Base-by-base conservation (phyloP, 805 yeast genomes). In the Lipomyces chichibuensis region DNA sequence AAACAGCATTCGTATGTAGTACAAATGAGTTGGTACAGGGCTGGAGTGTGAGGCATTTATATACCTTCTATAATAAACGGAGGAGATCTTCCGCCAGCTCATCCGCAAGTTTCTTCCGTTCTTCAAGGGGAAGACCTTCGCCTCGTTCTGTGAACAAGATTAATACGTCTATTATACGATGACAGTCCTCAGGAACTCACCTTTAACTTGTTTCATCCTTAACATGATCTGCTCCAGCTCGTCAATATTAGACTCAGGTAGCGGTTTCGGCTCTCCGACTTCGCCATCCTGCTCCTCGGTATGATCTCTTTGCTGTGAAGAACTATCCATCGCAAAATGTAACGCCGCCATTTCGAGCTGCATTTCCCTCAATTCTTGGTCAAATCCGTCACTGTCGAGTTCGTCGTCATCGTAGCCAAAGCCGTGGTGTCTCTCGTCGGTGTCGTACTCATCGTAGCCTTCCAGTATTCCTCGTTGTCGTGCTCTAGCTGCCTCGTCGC, bases 1-100 rank as follows among this genome's bases (percentile, higher is more conserved):
- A 23, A 7, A 17, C 23, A 43, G 49, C 20, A 43, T 43, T 43
- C 49, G 49, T 0, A n/a, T 52, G 14, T 11, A 37, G 37, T 25
- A 20, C 35, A 32, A 17, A 43, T n/a, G 3, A 37, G n/a, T 0
- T 17, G 14, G 20, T 17, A 17, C 9, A n/a, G 43, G 17, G 43
- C 43, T 14, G 43, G 17, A 14, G 14, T 11, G 43, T 11, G 4
- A 59, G 2, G 6, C 13, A 14, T 11, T 43, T 29, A 57, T 43
- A 14, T 51, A 2, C 13, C 46, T 5, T 37, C 56, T 57, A 58
- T 55, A 69, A 35, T 9, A 67, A 55, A 7, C 68, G 66, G 56
- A 77, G 62, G 8, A 78, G 71, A 63, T 77, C 76, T 17, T 64
- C 75, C 1, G 80, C 80, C 14, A 79, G 65, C 17, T 74, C 69